phyloP scores from a whole-genome alignment of 306 rosid species.

The Corylus heterophylla region DNA sequence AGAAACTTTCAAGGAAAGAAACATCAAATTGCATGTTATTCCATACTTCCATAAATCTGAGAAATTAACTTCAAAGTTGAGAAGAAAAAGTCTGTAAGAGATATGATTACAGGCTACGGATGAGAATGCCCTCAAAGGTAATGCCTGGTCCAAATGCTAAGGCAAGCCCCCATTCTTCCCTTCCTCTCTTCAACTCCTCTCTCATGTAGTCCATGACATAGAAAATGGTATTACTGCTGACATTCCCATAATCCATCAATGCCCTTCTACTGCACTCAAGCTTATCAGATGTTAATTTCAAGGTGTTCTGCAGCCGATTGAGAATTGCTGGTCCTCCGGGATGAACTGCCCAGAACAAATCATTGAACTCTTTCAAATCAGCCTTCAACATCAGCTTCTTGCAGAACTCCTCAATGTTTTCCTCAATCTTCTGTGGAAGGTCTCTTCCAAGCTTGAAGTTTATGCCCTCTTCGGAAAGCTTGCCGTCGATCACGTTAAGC shows the following conservation, averaged over 20 bases:
- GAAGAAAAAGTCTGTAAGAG: neutral
- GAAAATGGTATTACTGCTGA: conserved; percentile 88
- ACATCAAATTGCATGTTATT: conserved; percentile 7
- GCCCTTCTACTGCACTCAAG: conserved; percentile 81
- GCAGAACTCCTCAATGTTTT: conserved; percentile 87
- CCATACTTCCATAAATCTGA: conserved; percentile 10
- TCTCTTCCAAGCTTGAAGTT: conserved; percentile 91
- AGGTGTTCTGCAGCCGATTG: conserved; percentile 59
- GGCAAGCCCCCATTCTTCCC: conserved; percentile 92
- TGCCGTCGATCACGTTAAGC: conserved; percentile 76
- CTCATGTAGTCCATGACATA: conserved; percentile 90
- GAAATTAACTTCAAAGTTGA: neutral
- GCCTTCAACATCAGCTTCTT: conserved; percentile 57
- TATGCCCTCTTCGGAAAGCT: conserved; percentile 79
- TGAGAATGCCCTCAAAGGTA: conserved; percentile 93
- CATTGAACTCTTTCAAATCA: conserved; percentile 52
- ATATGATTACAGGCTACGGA: conserved; percentile 67
- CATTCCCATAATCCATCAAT: conserved; percentile 85
- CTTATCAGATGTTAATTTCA: conserved; percentile 57
- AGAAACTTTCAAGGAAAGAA: neutral
- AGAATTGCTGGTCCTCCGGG: conserved; percentile 96
- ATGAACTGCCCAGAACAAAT: conserved; percentile 93
- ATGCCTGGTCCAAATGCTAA: conserved; percentile 97
- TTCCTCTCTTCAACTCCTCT: conserved; percentile 53
- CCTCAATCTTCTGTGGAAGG: conserved; percentile 87